These are phyloP conservation scores for Furcasterigmium sp. DNA, from an alignment of 2,329 filamentous ascomycete genomes.

Conservation along the genomic window DNA sequence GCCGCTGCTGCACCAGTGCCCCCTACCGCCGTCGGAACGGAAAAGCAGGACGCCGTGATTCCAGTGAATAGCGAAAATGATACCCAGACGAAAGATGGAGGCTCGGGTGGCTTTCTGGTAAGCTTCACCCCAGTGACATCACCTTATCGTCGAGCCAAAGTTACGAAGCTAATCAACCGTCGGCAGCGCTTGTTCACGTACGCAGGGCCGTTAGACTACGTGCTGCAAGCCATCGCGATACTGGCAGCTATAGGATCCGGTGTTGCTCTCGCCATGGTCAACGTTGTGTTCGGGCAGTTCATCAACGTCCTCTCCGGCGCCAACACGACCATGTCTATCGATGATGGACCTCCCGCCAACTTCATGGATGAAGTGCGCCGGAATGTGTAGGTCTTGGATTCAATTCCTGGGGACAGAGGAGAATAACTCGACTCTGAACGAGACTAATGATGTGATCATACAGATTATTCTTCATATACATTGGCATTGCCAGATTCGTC, in stretches of 20 bases:
- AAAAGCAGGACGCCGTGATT: no score
- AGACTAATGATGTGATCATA: not conserved
- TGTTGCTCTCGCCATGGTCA: conserved; percentile 20
- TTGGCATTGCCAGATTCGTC: conserved; percentile 15
- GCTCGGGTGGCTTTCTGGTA: no score
- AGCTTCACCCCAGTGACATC: no score
- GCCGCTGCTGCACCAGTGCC: no score
- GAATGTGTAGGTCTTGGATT: not conserved
- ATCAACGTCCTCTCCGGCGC: conserved; percentile 17
- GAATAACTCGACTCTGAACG: not conserved
- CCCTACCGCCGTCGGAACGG: no score
- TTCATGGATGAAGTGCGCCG: conserved; percentile 13
- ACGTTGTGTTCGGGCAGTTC: conserved; percentile 20
- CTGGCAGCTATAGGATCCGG: conserved; percentile 19
- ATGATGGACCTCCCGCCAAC: conserved; percentile 6
- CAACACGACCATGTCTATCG: not conserved
- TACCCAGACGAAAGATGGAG: no score
- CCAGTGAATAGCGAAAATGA: no score
- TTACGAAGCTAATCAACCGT: not conserved
- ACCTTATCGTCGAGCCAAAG: no score
- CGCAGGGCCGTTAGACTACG: conserved; percentile 13
- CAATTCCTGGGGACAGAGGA: no score
- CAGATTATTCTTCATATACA: conserved; percentile 20
- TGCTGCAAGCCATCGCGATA: conserved; percentile 16
- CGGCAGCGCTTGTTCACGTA: conserved; percentile 18